Base-by-base conservation (phyloP, 768 basidiomycete genomes). In the Royoungia palumana region DNA sequence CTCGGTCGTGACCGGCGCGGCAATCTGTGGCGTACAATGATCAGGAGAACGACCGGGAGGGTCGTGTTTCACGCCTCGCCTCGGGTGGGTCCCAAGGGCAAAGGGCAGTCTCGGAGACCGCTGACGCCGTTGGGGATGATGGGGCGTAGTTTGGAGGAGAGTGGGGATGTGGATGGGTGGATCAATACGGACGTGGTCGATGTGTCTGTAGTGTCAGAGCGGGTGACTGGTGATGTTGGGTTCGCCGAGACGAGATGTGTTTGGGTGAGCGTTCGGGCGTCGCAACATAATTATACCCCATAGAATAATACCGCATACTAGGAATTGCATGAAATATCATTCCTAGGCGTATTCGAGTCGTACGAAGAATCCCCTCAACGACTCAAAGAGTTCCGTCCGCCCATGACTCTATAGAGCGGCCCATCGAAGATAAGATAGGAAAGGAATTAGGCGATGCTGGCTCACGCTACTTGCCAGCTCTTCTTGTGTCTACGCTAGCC, bases 131-230 rank as follows among this genome's bases (percentile, higher is more conserved):
- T 61, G 9, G 50, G 30, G 21, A 16, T 22, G 9, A n/a, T 41
- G 6, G 20, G 37, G 38, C 43, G 44, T 5, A 3, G 39, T 32
- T 39, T 24, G 7, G 63, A 49, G 25, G 65, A 55, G 4, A 48
- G 40, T 6, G 35, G 42, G 32, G 70, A 68, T 8, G 62, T 13
- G 14, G 67, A 67, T 35, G 54, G 14, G 32, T 74, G 73, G 72
- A 60, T 72, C 19, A 72, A 74, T 50, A 74, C 71, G 35, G 73
- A 72, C 51, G 64, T 60, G 35, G 72, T 68, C 2, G 52, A 46
- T 10, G 59, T 46, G 22, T 51, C 51, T 27, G 54, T 47, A 32
- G 42, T 35, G 2, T 58, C 51, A 11, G 57, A 64, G 44, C 42
- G 42, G 25, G 58, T 13, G n/a, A n/a, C n/a, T n/a, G 4, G 40